These are phyloP conservation scores for Cercospora brassicicola DNA, from an alignment of 2,329 filamentous ascomycete genomes.

Conservation along the genomic window DNA sequence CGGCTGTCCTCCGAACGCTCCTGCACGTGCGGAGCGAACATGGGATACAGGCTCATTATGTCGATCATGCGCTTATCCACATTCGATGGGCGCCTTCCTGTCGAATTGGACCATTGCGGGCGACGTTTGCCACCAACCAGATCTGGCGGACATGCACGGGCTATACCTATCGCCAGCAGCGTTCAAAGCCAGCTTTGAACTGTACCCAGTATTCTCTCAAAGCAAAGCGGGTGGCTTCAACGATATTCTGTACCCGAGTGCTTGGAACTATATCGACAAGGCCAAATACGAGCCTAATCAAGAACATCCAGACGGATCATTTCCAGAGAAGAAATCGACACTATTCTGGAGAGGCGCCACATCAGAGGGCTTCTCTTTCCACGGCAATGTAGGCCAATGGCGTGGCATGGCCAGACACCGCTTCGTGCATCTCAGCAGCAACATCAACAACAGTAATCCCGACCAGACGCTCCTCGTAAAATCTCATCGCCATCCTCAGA, in stretches of 20 bases:
- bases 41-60: conserved; percentile 69
- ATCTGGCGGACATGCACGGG: conserved; percentile 71
- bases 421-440: conserved; percentile 68
- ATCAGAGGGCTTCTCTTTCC: conserved; percentile 54
- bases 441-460: conserved; percentile 52
- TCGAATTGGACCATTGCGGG: conserved; percentile 64
- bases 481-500: conserved; percentile 22
- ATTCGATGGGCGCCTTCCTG: conserved; percentile 68
- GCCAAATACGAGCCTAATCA: conserved; percentile 54
- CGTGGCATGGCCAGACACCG: conserved; percentile 69
- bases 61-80: conserved; percentile 60
- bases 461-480: conserved; percentile 60
- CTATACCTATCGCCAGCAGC: conserved; percentile 67
- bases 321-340: conserved; percentile 61
- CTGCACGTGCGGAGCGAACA: conserved; percentile 57
- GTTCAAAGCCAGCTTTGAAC: conserved; percentile 61
- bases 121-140: conserved; percentile 74
- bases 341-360: conserved; percentile 76
- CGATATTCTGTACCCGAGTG: conserved; percentile 69
- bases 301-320: conserved; percentile 55
- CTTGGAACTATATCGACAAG: conserved; percentile 63
- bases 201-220: conserved; percentile 74
- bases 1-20: conserved; percentile 64
- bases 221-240: conserved; percentile 70
- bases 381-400: conserved; percentile 54